Percentiles rank a stretch among this genome's conserved stretches.
Evolutionary conservation across 2,329 filamentous ascomycete genomes (phyloP).

Genomic region (Fusarium sp.): DNA sequence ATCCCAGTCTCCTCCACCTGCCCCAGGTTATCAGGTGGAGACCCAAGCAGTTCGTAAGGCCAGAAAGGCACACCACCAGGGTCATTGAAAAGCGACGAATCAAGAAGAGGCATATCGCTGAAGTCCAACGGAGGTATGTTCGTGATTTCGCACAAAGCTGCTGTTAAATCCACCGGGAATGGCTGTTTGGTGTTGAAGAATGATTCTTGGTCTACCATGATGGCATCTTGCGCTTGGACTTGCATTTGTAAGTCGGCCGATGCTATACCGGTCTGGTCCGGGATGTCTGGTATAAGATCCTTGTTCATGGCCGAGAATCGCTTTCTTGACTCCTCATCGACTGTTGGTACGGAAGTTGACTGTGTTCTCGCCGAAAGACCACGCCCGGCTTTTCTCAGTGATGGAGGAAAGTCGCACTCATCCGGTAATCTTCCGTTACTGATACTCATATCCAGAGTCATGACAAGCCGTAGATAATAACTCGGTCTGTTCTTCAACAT

Average conservation of each 20-base stretch:
- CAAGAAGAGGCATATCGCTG: conserved; percentile 12
- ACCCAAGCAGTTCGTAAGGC: conserved; percentile 8
- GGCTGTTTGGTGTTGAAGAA: conserved; percentile 21
- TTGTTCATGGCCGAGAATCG: conserved; percentile 17
- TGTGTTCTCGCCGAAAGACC: not conserved
- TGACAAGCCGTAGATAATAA: conserved; percentile 36
- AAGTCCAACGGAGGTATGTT: conserved; percentile 21
- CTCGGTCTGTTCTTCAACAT: conserved; percentile 38
- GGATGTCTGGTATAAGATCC: not conserved
- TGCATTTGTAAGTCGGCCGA: not conserved
- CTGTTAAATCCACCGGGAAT: not conserved
- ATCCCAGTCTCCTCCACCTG: not conserved
- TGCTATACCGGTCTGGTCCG: accelerated
- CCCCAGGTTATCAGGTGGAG: not conserved
- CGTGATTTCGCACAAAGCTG: conserved; percentile 19
- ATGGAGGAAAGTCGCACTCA: conserved; percentile 42
- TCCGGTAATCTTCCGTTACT: conserved; percentile 44
- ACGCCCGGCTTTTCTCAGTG: conserved; percentile 15
- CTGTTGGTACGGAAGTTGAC: accelerated
- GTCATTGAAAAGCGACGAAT: conserved; percentile 7
- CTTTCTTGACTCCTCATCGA: not conserved
- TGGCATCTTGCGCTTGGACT: not conserved
- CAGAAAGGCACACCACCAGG: conserved; percentile 1
- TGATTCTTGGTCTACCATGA: not conserved
- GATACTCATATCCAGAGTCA: conserved; percentile 46